Evolutionary conservation across 352 stramenopile species (phyloP), one percentile per base, ranked within the genome.

Genomic region (Elongisporangium prolatum): DNA sequence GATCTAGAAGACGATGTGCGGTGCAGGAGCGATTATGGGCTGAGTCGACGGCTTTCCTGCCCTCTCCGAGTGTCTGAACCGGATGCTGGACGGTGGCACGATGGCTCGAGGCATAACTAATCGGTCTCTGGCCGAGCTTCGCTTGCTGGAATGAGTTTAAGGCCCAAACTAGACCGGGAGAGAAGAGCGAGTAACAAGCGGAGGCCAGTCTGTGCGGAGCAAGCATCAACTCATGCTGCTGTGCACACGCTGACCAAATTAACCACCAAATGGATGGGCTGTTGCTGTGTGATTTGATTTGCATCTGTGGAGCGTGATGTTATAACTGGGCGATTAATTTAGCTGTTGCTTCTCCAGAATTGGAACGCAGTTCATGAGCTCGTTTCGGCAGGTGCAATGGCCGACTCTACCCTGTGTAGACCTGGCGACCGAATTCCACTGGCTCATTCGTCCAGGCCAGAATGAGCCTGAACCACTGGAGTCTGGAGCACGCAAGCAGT

Each of bases 381-480:
- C 61, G 54, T 49, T 83, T 38, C 68, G 70, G 18, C 60, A 60
- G 21, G 56, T 85, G n/a, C 49, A 18, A 34, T 86, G 74, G 77
- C 62, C 72, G 6, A 9, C 50, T 2, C 48, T 67, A 13, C 62
- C 64, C 28, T 40, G 64, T 20, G 72, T 82, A 21, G 75, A 88
- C 63, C 57, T 87, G 24, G 21, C 68, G 7, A 22, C 52, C 52
- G 70, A 84, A 55, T 83, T 75, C 28, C 66, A 54, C 37, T 88
- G 77, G 72, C 51, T 85, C 16, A 21, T 85, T 40, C 28, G 28
- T 40, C 28, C 28, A 14, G 28, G 5, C 9, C 28, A 40, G 28
- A 40, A 40, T 40, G 28, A 40, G 4, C 28, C 28, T 18, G 3
- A 40, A 7, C 21, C 51, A 37, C 17, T 55, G 20, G 17, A 34